Conservation (phyloP, 768 basidiomycete species). For the Lactarius hengduanensis region DNA sequence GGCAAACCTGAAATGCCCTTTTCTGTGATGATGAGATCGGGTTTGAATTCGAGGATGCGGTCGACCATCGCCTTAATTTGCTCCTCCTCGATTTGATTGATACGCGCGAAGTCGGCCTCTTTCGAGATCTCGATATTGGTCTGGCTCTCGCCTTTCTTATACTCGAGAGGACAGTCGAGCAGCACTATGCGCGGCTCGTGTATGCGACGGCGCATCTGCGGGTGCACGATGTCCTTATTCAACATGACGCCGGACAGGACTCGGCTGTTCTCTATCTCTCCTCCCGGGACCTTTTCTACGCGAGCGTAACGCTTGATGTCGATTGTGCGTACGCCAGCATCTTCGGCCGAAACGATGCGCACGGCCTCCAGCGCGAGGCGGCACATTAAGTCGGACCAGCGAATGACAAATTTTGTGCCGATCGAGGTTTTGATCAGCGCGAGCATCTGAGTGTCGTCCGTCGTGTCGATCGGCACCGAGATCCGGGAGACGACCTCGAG, state of each 20-base stretch:
- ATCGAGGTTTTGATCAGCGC: slow-evolving; percentile 97
- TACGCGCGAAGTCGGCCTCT: slow-evolving; percentile 89
- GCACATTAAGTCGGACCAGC: slow-evolving; percentile 99
- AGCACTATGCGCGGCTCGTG: slow-evolving; percentile 85
- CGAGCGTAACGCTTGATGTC: slow-evolving; percentile 98
- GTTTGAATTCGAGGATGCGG: slow-evolving; percentile 88
- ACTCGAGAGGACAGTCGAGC: slow-evolving; percentile 93
- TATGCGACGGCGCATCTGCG: slow-evolving; percentile 92
- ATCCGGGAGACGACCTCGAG: slow-evolving; percentile 86
- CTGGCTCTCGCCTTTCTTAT: slow-evolving; percentile 98
- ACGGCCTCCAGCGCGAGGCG: slow-evolving; percentile 90
- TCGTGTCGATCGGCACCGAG: slow-evolving; percentile 85
- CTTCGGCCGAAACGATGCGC: slow-evolving; percentile 78
- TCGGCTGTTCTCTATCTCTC: slow-evolving; percentile 89
- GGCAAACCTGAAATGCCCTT: slow-evolving; percentile 92
- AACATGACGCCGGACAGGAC: slow-evolving; percentile 93
- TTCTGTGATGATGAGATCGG: slow-evolving; percentile 93
- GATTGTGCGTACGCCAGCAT: slow-evolving; percentile 77
- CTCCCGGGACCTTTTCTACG: slow-evolving; percentile 96
- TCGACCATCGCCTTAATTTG: slow-evolving; percentile 87
- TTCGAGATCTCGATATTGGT: slow-evolving; percentile 98
- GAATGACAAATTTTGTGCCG: slow-evolving; percentile 94
- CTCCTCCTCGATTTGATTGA: slow-evolving; percentile 95
- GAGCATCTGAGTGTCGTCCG: slow-evolving; percentile 88
- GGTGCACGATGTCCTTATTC: slow-evolving; percentile 99